Conservation (phyloP, 257 asterid genomes). For the Lavandula angustifolia region DNA sequence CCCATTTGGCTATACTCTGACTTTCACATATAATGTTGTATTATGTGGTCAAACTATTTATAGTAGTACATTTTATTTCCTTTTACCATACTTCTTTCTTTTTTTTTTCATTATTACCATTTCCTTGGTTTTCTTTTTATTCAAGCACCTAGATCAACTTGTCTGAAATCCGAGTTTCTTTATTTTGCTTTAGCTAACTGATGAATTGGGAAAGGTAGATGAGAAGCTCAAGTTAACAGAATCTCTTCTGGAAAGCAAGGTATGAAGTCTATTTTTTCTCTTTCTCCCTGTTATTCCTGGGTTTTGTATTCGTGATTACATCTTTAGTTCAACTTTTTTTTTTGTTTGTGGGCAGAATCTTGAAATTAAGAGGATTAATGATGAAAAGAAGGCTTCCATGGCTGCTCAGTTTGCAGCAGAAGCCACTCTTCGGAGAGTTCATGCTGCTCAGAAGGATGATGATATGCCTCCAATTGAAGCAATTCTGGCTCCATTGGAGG, state of each 20-base stretch:
- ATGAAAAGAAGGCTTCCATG: conserved; percentile 96
- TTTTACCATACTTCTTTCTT: background rate
- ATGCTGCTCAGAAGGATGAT: conserved; percentile 94
- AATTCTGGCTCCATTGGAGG: conserved; percentile 93
- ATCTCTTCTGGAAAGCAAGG: conserved; percentile 90
- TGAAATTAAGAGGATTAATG: conserved; percentile 91
- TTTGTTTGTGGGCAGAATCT: conserved; percentile 72
- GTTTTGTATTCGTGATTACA: conserved; percentile 19
- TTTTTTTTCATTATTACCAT: background rate
- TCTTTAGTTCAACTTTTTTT: background rate
- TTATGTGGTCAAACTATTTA: conserved; percentile 9
- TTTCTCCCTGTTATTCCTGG: conserved; percentile 13
- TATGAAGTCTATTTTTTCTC: conserved; percentile 32
- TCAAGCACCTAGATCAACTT: conserved; percentile 20
- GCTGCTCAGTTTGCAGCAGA: conserved; percentile 99
- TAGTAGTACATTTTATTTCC: conserved; percentile 11
- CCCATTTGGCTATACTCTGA: background rate
- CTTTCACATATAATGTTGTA: conserved; percentile 7
- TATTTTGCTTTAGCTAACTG: conserved; percentile 62
- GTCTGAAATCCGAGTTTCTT: conserved; percentile 29
- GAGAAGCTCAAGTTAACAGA: conserved; percentile 90
- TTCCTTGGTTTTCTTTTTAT: background rate
- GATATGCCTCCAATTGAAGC: conserved; percentile 99
- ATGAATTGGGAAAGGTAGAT: conserved; percentile 78
- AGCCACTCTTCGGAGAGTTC: conserved; percentile 96